Percentiles rank a stretch among this genome's conserved stretches.
phyloP scores from a whole-genome alignment of 2,329 filamentous ascomycete species.

The Monosporascus ibericus region DNA sequence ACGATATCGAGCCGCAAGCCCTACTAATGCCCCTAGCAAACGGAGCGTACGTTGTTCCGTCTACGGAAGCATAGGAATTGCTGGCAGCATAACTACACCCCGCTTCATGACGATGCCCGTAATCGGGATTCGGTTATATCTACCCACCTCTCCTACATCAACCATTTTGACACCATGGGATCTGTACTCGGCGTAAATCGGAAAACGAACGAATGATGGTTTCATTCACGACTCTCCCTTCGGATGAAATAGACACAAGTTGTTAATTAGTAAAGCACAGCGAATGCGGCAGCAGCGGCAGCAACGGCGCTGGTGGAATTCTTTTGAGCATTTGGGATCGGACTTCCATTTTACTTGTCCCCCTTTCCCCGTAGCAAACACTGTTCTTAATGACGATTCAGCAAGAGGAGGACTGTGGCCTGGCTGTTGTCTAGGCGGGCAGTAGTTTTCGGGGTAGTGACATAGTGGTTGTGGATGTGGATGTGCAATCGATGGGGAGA shows the following conservation, averaged over 20 bases:
- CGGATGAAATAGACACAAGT: constrained; percentile 26
- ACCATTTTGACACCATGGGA: constrained; percentile 9
- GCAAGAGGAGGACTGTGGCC: not conserved
- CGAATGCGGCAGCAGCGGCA: constrained; percentile 5
- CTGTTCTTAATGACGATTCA: not conserved
- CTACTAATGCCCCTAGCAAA: not conserved
- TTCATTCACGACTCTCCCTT: constrained; percentile 29
- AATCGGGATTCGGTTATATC: constrained; percentile 4
- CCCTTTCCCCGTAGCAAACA: constrained; percentile 16
- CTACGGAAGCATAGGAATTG: not conserved
- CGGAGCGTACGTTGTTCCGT: not conserved
- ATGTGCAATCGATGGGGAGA: not conserved
- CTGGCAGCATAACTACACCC: not conserved
- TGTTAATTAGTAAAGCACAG: constrained; percentile 30
- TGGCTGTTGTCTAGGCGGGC: not conserved
- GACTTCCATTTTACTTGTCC: constrained; percentile 19
- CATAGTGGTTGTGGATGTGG: not conserved
- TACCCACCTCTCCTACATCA: constrained; percentile 5
- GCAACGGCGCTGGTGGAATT: constrained; percentile 24
- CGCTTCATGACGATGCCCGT: constrained; percentile 3
- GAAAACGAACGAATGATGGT: constrained; percentile 18
- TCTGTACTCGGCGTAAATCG: constrained; percentile 17
- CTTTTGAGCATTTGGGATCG: constrained; percentile 25
- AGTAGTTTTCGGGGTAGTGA: not conserved
- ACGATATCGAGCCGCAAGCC: not conserved